Evolutionary conservation across 2,329 filamentous ascomycete genomes (phyloP).

Genomic region (Periconia macrospinosa): DNA sequence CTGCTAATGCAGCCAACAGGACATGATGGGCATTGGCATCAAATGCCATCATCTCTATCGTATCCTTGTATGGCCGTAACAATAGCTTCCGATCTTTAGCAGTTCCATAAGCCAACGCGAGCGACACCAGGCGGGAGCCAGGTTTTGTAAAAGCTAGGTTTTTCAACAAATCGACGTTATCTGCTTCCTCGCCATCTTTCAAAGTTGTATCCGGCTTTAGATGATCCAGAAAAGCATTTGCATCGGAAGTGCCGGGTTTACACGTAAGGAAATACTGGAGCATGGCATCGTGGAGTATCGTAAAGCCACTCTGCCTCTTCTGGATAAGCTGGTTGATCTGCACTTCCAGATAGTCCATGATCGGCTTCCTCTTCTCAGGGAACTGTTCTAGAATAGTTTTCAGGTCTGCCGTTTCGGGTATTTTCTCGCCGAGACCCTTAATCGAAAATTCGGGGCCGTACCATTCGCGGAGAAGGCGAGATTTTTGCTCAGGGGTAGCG

Average conservation of each 20-base stretch:
- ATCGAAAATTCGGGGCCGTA: slow-evolving; percentile 92
- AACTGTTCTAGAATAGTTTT: slow-evolving; percentile 71
- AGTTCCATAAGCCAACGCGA: slow-evolving; percentile 79
- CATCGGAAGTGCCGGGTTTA: slow-evolving; percentile 75
- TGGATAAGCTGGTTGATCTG: slow-evolving; percentile 92
- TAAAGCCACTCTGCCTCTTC: slow-evolving; percentile 96
- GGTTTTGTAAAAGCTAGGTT: slow-evolving; percentile 95
- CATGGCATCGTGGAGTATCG: slow-evolving; percentile 98
- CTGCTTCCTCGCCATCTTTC: slow-evolving; percentile 55
- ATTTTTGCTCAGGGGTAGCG: slow-evolving; percentile 84
- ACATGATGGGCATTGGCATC: slow-evolving; percentile 79
- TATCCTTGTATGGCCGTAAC: slow-evolving; percentile 87
- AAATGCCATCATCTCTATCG: slow-evolving; percentile 79
- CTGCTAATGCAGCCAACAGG: slow-evolving; percentile 83
- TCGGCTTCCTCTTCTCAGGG: slow-evolving; percentile 82
- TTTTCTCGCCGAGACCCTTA: slow-evolving; percentile 59
- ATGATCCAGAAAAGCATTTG: slow-evolving; percentile 84
- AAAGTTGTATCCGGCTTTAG: slow-evolving; percentile 84
- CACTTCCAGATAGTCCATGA: slow-evolving; percentile 82
- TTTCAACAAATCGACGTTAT: slow-evolving; percentile 72
- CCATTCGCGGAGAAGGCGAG: slow-evolving; percentile 86
- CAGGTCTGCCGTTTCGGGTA: slow-evolving; percentile 66
- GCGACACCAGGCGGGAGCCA: slow-evolving; percentile 77
- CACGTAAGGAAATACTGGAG: slow-evolving; percentile 89
- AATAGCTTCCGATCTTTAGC: slow-evolving; percentile 94